Base-by-base conservation (phyloP, 2,329 filamentous ascomycete species). In the Colletotrichum viniferum region DNA sequence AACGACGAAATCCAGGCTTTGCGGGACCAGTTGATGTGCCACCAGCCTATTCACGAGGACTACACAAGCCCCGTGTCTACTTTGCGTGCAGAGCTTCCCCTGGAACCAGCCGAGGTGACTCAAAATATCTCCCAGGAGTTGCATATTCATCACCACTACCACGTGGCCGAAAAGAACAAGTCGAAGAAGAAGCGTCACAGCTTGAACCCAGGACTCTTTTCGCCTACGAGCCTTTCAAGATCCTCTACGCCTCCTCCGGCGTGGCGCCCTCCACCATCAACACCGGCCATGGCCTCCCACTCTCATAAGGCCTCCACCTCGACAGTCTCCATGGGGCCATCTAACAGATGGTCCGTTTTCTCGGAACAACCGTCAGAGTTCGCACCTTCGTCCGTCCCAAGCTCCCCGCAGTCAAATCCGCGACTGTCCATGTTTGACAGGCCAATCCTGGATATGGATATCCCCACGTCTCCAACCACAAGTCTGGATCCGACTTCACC, bases 111-210 rank as follows among this genome's bases (percentile, higher is more conserved):
- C 48, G 63, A 77, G 60, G 26, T 72, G 65, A 83, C 85, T 36
- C 85, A 83, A 21, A 67, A 68, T 16, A 78, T 90, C 4, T 93
- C 94, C 1, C 94, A 95, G 80, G 95, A 97, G 80, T 86, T 98
- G 16, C 96, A 98, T 80, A 94, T 98, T 61, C 96, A 98, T 81
- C 96, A 98, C 80, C 96, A 98, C 82, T 98, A 98, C 81, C 96
- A 98, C 78, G 90, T 93, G 13, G 86, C 92, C 2, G 85, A 89
- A 69, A 93, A 92, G 82, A 87, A 90, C 24, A 92, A 94, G 73
- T 81, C 83, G 18, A 95, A 92, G 85, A 97, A 95, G 85, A 94
- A 93, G 86, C 92, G 94, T 3, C 90, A 91, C 36, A 88, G 91
- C 26, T 85, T 95, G 12, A 90, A 89, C 14, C 87, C 92, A 1